A percentile compares a stretch with the other conserved stretches of the same genome.
These are phyloP conservation scores for Schoenoplectus triqueter DNA, from an alignment of 202 grass and related monocot species.

Conservation along the genomic window DNA sequence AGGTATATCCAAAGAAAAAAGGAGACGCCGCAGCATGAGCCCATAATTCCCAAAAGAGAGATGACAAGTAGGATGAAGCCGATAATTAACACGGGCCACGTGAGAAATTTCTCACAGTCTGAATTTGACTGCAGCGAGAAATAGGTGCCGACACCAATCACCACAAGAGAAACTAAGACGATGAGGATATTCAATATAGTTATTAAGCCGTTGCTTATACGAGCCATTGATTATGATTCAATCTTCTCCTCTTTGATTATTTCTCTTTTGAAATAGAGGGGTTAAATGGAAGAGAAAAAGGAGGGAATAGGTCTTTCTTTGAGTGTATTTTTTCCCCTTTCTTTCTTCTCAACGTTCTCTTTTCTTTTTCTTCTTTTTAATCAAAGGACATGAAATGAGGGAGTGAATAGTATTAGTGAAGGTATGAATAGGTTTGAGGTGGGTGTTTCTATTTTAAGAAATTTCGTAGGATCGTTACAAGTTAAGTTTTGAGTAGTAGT, in stretches of 20 bases:
- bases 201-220: slow-evolving; percentile 63
- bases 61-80: slow-evolving; percentile 56
- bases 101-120: slow-evolving; percentile 62
- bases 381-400: slow-evolving; percentile 24
- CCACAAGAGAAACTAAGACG: slow-evolving; percentile 54
- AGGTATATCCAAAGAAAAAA: slow-evolving; percentile 76
- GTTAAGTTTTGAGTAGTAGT: slow-evolving; percentile 29
- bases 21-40: slow-evolving; percentile 55
- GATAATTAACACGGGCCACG: slow-evolving; percentile 49
- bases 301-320: neutral
- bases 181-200: slow-evolving; percentile 53
- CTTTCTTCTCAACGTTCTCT: slow-evolving; percentile 21
- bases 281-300: neutral
- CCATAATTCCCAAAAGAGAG: slow-evolving; percentile 60
- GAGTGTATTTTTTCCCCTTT: slow-evolving; percentile 10
- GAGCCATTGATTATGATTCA: slow-evolving; percentile 43
- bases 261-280: neutral
- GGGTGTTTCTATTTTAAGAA: slow-evolving; percentile 34
- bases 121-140: slow-evolving; percentile 42
- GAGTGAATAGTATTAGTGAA: neutral
- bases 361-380: slow-evolving; percentile 5
- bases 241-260: neutral
- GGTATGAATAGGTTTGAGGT: slow-evolving; percentile 32
- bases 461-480: neutral
- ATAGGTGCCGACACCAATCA: slow-evolving; percentile 53